Percentiles rank a stretch among this genome's conserved stretches.
phyloP scores from a whole-genome alignment of 2,329 filamentous ascomycete species.

The Venturia asperata region DNA sequence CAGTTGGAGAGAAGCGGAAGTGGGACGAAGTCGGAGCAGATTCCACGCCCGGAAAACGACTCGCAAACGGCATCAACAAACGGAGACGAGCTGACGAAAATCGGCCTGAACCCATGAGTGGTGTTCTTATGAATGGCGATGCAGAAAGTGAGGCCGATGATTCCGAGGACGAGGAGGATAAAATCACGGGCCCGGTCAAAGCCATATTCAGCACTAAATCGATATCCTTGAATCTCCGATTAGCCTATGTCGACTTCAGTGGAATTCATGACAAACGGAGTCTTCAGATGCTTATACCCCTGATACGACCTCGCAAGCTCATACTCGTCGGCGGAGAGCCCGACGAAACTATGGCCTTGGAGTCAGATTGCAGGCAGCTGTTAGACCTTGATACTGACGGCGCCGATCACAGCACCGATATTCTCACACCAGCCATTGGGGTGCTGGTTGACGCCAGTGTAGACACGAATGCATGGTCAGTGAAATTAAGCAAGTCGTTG shows the following conservation, averaged over 20 bases:
- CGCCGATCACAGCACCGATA: constrained; percentile 49
- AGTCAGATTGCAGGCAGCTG: constrained; percentile 69
- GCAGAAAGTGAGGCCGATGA: constrained; percentile 39
- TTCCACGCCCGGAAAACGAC: constrained; percentile 31
- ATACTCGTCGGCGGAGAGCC: constrained; percentile 79
- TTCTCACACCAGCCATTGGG: constrained; percentile 76
- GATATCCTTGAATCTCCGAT: constrained; percentile 62
- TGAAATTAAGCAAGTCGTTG: constrained; percentile 78
- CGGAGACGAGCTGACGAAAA: constrained; percentile 40
- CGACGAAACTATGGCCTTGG: constrained; percentile 66
- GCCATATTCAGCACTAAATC: constrained; percentile 57
- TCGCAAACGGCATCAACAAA: constrained; percentile 49
- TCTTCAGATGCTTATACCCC: constrained; percentile 86
- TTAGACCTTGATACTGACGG: constrained; percentile 41
- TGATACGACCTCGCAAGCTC: constrained; percentile 89
- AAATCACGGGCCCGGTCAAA: constrained; percentile 64
- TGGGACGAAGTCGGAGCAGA: constrained; percentile 66
- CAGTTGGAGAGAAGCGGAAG: constrained; percentile 82
- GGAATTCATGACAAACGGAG: constrained; percentile 91
- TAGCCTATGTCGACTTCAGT: constrained; percentile 86
- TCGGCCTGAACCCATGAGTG: constrained; percentile 23
- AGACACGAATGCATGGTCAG: constrained; percentile 94
- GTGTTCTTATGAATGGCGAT: constrained; percentile 22
- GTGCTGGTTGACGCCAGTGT: constrained; percentile 79
- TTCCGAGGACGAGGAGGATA: constrained; percentile 46